Percentiles rank a stretch among this genome's conserved stretches.
Conservation (phyloP, 768 basidiomycete genomes). For the Trametes cingulata region DNA sequence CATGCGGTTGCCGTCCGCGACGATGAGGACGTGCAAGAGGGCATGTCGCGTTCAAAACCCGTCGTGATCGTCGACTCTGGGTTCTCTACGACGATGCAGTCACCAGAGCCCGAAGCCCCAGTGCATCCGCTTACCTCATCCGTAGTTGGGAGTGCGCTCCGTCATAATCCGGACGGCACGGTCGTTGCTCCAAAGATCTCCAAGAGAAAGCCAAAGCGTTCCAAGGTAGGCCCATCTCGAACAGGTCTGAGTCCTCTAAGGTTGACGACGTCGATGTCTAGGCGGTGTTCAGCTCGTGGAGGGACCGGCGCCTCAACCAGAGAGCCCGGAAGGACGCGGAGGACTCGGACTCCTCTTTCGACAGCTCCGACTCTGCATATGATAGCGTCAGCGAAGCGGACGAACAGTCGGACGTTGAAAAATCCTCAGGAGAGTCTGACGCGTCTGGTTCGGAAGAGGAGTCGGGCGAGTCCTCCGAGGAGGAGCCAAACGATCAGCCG, state of each 20-base stretch:
- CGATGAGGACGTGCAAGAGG: constrained; percentile 19
- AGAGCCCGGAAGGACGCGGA: constrained; percentile 24
- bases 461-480: constrained; percentile 7
- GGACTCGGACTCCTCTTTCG: constrained; percentile 64
- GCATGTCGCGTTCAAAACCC: constrained; percentile 23
- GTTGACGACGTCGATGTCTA: constrained; percentile 28
- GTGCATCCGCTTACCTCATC: not conserved
- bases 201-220: constrained; percentile 42
- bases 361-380: constrained; percentile 78
- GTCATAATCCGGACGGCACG: constrained; percentile 64
- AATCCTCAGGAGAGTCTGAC: constrained; percentile 20
- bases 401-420: constrained; percentile 26
- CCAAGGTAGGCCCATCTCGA: constrained; percentile 38
- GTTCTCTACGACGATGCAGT: constrained; percentile 19
- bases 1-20: not conserved
- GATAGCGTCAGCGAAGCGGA: constrained; percentile 37
- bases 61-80: constrained; percentile 30
- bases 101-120: constrained; percentile 9
- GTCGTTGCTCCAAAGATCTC: constrained; percentile 48
- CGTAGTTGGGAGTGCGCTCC: constrained; percentile 59
- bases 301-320: constrained; percentile 22
- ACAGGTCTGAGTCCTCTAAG: not conserved
- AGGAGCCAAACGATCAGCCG: constrained; percentile 18
- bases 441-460: not conserved
- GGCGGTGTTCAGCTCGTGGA: constrained; percentile 53